Evolutionary conservation across 371 early-diverging fungal species (phyloP).

Genomic region (Smittium culicis): DNA sequence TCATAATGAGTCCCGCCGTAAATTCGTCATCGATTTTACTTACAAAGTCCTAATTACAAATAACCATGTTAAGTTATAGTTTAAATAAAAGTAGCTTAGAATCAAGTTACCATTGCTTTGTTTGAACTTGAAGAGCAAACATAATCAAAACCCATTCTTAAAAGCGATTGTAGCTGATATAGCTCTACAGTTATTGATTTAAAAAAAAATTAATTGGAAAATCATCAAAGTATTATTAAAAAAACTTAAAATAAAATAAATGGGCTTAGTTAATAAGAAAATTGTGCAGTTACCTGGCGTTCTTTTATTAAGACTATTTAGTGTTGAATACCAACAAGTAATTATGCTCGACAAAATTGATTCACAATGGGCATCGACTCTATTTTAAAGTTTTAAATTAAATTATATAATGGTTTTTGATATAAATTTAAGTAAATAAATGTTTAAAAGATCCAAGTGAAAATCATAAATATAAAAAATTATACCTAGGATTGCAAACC

Average conservation of each 20-base stretch:
- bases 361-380: slow-evolving; percentile 1
- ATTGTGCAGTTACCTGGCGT: not conserved
- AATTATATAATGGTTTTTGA: not conserved
- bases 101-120: not conserved
- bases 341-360: not conserved
- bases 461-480: not conserved
- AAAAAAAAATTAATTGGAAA: too few species aligned
- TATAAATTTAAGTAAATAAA: not conserved
- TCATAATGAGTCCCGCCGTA: not conserved
- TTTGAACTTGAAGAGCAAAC: not conserved
- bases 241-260: too few species aligned
- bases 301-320: not conserved
- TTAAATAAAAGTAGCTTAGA: slow-evolving; percentile 4
- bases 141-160: not conserved
- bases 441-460: not conserved
- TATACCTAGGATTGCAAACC: slow-evolving; percentile 2
- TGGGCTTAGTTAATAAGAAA: too few species aligned
- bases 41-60: not conserved
- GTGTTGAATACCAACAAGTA: slow-evolving; percentile 9
- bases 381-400: not conserved
- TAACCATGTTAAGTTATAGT: too few species aligned
- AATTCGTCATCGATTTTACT: not conserved
- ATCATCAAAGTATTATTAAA: too few species aligned
- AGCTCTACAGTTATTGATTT: too few species aligned
- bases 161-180: not conserved